Percentiles rank a stretch among this genome's conserved stretches.
phyloP scores from a whole-genome alignment of 106 monocot species.

The Iris macrosiphon region DNA sequence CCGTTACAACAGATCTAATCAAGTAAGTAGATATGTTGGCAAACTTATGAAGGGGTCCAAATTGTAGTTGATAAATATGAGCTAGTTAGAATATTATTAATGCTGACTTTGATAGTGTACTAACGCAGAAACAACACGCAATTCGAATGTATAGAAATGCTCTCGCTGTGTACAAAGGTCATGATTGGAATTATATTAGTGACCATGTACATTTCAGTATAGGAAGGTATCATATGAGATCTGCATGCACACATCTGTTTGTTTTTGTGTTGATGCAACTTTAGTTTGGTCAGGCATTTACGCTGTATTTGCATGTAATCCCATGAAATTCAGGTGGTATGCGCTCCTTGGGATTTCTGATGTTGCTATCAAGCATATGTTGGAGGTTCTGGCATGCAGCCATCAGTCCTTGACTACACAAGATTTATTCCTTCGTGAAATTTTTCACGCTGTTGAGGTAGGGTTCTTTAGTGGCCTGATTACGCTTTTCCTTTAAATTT shows the following conservation, averaged over 20 bases:
- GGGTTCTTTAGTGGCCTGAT: background rate
- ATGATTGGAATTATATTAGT: constrained; percentile 80
- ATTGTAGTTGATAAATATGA: constrained; percentile 3
- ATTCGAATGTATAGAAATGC: constrained; percentile 78
- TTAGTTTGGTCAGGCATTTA: constrained; percentile 1
- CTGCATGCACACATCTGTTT: too few relatives aligned
- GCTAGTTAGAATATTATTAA: constrained; percentile 4
- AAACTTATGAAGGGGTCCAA: background rate
- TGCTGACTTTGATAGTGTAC: constrained; percentile 9
- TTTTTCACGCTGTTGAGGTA: constrained; percentile 83
- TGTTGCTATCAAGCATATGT: constrained; percentile 71
- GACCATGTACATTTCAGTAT: constrained; percentile 95
- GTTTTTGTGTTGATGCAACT: background rate
- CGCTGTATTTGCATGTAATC: background rate
- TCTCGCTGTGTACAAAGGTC: constrained; percentile 69
- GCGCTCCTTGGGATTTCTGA: constrained; percentile 73
- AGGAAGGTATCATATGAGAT: constrained; percentile 64
- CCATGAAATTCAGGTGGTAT: constrained; percentile 70
- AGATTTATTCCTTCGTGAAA: constrained; percentile 69
- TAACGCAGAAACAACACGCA: constrained; percentile 76
- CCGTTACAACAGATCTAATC: constrained; percentile 68
- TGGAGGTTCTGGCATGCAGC: constrained; percentile 76
- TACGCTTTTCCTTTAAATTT: background rate
- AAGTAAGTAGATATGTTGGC: constrained; percentile 44
- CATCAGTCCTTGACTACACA: constrained; percentile 77